Evolutionary conservation across 306 rosid species (phyloP), one percentile per base, ranked within the genome.

Genomic region (Lupinus albus): DNA sequence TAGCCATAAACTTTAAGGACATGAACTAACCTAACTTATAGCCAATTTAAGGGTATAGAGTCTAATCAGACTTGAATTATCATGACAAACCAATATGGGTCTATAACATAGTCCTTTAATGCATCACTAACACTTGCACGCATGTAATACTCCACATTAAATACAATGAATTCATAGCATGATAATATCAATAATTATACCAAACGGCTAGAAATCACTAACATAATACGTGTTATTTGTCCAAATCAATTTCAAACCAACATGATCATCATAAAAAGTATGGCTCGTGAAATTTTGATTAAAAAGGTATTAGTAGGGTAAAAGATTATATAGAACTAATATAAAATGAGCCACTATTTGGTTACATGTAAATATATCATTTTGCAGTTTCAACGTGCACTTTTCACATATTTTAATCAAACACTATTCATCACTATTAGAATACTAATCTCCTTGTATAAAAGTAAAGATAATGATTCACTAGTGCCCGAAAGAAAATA

Each of bases 401-500:
- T 55, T 32, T 75, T 76, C 32, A 3, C 17, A 67, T 9, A 9
- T 59, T 35, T 61, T 20, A 45, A 54, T n/a, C n/a, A n/a, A n/a
- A n/a, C n/a, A n/a, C 50, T 54, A 53, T 62, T 62, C 32, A 69
- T 62, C 32, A 14, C 8, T 15, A 66, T 35, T 57, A 65, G 21
- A 56, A 36, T 38, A 59, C 21, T 46, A 57, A 65, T 8, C 21
- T 30, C 35, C 45, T 65, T 56, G 17, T 17, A 46, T 33, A 20
- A 11, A 74, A 33, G 28, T 39, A 16, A 25, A 1, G 11, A 51
- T 52, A n/a, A 30, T 76, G n/a, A 51, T 59, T 69, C 54, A 44
- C 58, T 67, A 68, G 33, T 36, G 13, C 47, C 11, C n/a, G 4
- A 51, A 60, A 17, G 59, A 32, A 67, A 52, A 58, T 59, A 69